Percentiles rank a stretch among this genome's conserved stretches.
Evolutionary conservation across 331 rosid species (phyloP).

Genomic region (Arachis monticola): DNA sequence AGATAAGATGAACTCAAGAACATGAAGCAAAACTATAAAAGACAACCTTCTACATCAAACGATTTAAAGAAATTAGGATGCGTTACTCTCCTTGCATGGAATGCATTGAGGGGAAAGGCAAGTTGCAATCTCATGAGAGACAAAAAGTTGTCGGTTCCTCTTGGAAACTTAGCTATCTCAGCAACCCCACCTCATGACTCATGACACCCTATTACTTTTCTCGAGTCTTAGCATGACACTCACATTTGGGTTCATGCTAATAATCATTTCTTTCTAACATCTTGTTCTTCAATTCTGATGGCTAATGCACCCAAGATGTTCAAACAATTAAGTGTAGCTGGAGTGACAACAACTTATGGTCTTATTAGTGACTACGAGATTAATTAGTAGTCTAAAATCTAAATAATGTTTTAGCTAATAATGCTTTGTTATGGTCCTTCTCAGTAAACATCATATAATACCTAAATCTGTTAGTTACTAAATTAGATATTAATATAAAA

Average conservation of each 20-base stretch:
- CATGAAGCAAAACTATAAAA: background rate
- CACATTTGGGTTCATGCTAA: background rate
- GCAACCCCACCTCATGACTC: background rate
- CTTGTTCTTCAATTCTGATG: background rate
- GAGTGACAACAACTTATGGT: no score
- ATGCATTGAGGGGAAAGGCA: slow-evolving; percentile 32
- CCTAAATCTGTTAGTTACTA: no score
- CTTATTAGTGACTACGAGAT: no score
- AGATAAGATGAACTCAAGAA: background rate
- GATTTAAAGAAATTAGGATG: background rate
- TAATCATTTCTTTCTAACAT: slow-evolving; percentile 6
- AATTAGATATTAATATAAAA: no score
- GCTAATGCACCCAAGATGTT: slow-evolving; percentile 6
- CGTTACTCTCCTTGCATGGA: background rate
- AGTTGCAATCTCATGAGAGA: background rate
- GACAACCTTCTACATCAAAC: background rate
- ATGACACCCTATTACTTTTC: no score
- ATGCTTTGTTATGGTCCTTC: no score
- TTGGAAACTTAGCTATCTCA: background rate
- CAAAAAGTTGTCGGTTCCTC: background rate
- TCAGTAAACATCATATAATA: no score
- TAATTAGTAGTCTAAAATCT: no score
- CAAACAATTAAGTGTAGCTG: background rate
- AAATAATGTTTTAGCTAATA: no score
- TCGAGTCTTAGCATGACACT: no score